Base-by-base conservation (phyloP, 805 yeast species). In the Zygoascus biomembranicola region DNA sequence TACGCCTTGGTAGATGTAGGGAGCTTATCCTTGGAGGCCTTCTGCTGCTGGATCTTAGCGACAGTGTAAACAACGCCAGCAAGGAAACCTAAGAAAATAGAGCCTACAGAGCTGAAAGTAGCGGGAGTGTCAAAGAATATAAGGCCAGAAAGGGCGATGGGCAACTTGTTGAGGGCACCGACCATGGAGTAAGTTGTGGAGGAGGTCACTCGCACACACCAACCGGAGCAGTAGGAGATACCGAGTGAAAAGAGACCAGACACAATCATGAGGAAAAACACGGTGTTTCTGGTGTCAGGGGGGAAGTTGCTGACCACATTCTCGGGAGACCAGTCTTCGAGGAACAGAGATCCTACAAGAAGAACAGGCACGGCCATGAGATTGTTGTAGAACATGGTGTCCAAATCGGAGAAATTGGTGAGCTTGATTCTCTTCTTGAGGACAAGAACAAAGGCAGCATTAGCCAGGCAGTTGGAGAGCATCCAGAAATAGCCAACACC, bases 141-240 rank as follows among this genome's bases (percentile, higher is more conserved):
- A 70, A 94, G 80, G 43, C 99, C 99, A 42, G 96, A 84, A 55
- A 94, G 78, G 14, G 99, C 99, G 66, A 94, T 89, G 68, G 99
- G 99, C 65, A 94, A 82, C 76, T 94, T 94, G 82, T 94, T 94
- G 72, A 94, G 81, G 52, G 99, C 99, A 71, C 99, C 99, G 55
- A 94, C 98, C 99, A 94, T 94, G 52, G 97, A 89, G 77, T 94
- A 94, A 53, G 99, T 94, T 53, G 99, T 94, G 28, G 98, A 90
- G 20, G 97, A 89, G 45, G 99, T 94, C 59, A 94, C 98, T 76
- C 99, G 88, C 61, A 94, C 96, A 81, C 99, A 94, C 99, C 99
- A 94, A 57, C 97, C 99, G 11, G 98, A 90, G 73, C 97, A 89
- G 81, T 94, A 94, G 46, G 98, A 92, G 69, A 94, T 94, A 75